A percentile compares a stretch with the other conserved stretches of the same genome.
Conservation (phyloP, 495 filamentous ascomycete species). For the Hypoxylon perforatum region DNA sequence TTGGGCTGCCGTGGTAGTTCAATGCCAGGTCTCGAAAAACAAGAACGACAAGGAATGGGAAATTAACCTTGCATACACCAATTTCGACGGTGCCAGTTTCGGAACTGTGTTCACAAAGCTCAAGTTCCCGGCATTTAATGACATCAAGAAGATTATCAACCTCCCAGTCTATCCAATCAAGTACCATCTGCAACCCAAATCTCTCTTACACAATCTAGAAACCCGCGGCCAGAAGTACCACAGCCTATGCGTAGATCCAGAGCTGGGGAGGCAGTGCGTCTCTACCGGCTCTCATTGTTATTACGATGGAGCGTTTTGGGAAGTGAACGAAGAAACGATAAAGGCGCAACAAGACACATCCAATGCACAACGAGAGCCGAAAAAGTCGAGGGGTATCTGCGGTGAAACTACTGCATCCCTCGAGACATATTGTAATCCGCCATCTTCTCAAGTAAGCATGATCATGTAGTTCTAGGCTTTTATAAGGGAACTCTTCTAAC, state of each 20-base stretch:
- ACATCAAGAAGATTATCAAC: slow-evolving; percentile 3
- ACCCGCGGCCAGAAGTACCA: background rate
- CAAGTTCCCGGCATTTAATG: background rate
- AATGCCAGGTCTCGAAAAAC: slow-evolving; percentile 4
- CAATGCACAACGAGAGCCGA: background rate
- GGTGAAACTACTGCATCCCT: slow-evolving; percentile 1
- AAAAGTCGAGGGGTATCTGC: slow-evolving; percentile 1
- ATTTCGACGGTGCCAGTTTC: slow-evolving; percentile 7
- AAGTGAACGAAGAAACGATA: background rate
- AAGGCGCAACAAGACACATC: background rate
- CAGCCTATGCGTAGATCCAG: background rate
- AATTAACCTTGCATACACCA: slow-evolving; percentile 5
- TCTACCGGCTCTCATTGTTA: background rate
- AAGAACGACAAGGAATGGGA: slow-evolving; percentile 6
- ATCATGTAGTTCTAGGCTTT: background rate
- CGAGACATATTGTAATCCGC: slow-evolving; percentile 1
- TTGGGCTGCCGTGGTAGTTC: slow-evolving; percentile 6
- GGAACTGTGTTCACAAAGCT: slow-evolving; percentile 6
- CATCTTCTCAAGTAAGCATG: slow-evolving; percentile 6
- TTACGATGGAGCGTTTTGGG: slow-evolving; percentile 9
- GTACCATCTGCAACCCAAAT: background rate
- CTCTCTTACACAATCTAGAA: background rate
- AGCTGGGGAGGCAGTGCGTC: background rate
- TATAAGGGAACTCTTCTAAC: slow-evolving; percentile 2
- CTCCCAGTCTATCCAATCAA: slow-evolving; percentile 5